Base-by-base conservation (phyloP, 192 early-diverging fungal species). In the Dissophora globulifera region DNA sequence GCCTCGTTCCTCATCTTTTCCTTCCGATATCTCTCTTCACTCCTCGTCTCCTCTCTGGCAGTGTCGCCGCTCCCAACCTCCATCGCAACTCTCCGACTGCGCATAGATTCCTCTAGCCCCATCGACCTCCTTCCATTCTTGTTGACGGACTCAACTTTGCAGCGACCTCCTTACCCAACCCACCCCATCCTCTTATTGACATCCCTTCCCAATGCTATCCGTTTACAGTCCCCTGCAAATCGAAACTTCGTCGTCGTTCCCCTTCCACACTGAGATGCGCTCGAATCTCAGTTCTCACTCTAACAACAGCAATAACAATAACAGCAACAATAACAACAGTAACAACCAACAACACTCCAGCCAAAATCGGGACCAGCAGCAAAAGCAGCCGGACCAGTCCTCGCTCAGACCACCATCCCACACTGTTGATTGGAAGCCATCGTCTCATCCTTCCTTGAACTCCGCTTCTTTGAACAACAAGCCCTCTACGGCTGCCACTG, bases 191-290 rank as follows among this genome's bases (percentile, higher is more conserved):
- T 7, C 15, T 35, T 58, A 62, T 50, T 50, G 43, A 62, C 59
- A 40, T 41, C 42, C 54, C 50, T 42, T 50, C 33, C 61, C 54
- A 49, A 76, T 76, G 72, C 58, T 76, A 23, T 76, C 72, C 38
- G 72, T 76, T 43, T 76, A 58, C 47, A 76, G 72, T 45, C 72
- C 72, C 9, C 26, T 61, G 26, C 72, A 66, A 67, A 46, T 67
- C 63, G 72, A 76, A 67, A 29, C 63, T 29, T 67, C 72, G 15
- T 67, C 72, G 19, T 76, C 72, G 19, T 76, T 42, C 52, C 72
- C 72, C n/a, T 76, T 76, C 42, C 46, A 76, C 50, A 50, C 56
- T 55, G 70, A 75, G 50, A 75, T 59, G 50, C 54, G 70, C 19
- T 53, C 55, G 23, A 60, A 26, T 25, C 50, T 65, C 55, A 50